These are phyloP conservation scores for Penicillium goetzii DNA, from an alignment of 495 filamentous ascomycete genomes.

Conservation along the genomic window DNA sequence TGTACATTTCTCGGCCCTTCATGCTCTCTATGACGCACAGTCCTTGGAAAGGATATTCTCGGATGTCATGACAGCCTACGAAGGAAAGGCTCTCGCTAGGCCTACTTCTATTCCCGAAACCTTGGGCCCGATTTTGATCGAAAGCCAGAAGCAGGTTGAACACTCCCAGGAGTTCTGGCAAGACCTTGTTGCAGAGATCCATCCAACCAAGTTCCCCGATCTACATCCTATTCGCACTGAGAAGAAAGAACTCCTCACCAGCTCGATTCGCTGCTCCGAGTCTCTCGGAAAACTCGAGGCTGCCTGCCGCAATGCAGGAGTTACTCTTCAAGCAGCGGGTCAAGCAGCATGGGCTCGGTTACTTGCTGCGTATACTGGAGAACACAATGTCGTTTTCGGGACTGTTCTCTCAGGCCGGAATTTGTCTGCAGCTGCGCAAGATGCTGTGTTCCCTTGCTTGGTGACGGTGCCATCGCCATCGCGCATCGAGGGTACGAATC, in stretches of 20 bases:
- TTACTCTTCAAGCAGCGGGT: slow-evolving; percentile 70
- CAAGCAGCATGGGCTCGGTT: slow-evolving; percentile 77
- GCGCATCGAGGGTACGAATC: slow-evolving; percentile 52
- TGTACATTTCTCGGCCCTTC: slow-evolving; percentile 62
- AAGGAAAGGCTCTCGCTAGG: slow-evolving; percentile 24
- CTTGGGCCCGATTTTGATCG: slow-evolving; percentile 56
- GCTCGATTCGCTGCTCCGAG: slow-evolving; percentile 43
- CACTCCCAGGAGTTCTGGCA: slow-evolving; percentile 63
- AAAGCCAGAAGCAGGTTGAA: slow-evolving; percentile 36
- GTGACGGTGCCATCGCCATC: slow-evolving; percentile 70
- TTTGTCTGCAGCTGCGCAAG: slow-evolving; percentile 51
- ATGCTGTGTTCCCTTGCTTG: slow-evolving; percentile 71
- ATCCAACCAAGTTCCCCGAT: slow-evolving; percentile 67
- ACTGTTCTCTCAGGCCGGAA: slow-evolving; percentile 73
- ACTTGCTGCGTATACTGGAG: slow-evolving; percentile 72
- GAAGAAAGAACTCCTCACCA: slow-evolving; percentile 37
- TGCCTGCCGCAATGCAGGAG: slow-evolving; percentile 52
- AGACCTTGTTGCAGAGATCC: slow-evolving; percentile 50
- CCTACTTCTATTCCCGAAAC: slow-evolving; percentile 39
- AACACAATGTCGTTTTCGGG: slow-evolving; percentile 68
- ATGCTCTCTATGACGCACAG: slow-evolving; percentile 79
- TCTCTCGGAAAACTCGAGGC: slow-evolving; percentile 52
- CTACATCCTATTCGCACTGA: slow-evolving; percentile 62
- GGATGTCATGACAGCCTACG: slow-evolving; percentile 53
- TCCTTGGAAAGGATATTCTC: slow-evolving; percentile 63